These are phyloP conservation scores for Calocera viscosa DNA, from an alignment of 768 basidiomycete genomes.

Conservation along the genomic window DNA sequence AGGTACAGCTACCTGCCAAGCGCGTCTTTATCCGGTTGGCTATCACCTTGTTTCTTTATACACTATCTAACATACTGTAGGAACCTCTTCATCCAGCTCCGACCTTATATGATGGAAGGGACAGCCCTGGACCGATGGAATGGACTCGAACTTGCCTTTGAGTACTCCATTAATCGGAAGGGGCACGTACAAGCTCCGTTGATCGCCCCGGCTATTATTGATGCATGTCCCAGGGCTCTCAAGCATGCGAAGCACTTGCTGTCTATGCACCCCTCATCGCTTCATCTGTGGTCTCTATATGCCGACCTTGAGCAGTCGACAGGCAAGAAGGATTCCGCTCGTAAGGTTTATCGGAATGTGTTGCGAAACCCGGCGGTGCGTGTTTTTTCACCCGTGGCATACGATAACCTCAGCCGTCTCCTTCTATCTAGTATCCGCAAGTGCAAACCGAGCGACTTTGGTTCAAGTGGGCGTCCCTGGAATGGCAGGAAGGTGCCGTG, in stretches of 20 bases:
- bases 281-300: not conserved
- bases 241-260: not conserved
- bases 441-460: not conserved
- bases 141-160: not conserved
- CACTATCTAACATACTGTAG: not conserved
- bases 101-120: not conserved
- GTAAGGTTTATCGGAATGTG: not conserved
- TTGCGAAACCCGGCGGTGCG: not conserved
- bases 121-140: not conserved
- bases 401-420: not conserved
- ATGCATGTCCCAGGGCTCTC: not conserved
- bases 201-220: not conserved
- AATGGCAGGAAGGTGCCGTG: not conserved
- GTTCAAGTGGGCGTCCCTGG: not conserved
- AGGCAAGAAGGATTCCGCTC: not conserved
- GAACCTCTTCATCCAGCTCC: not conserved
- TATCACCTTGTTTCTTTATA: too few relatives aligned
- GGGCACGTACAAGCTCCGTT: not conserved
- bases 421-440: not conserved
- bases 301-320: not conserved
- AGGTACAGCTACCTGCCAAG: not conserved
- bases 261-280: not conserved
- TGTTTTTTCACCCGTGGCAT: not conserved
- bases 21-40: not conserved
- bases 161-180: not conserved